Conservation (phyloP, 768 basidiomycete species). For the Kwoniella dejecticola region DNA sequence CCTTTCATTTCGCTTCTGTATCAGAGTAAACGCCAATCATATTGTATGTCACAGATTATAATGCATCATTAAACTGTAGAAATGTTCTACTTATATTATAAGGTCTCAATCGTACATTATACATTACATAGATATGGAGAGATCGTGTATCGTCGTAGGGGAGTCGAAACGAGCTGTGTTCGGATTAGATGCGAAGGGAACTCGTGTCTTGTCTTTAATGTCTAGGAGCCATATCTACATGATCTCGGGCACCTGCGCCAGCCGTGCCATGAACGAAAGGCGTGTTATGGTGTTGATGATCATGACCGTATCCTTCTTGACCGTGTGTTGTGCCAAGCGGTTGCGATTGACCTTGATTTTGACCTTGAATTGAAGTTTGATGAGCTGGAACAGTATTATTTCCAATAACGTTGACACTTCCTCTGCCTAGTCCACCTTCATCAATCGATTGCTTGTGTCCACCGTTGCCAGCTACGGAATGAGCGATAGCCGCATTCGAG, state of each 20-base stretch:
- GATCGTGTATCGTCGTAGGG: no score
- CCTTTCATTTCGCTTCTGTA: no score
- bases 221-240: slow-evolving; percentile 10
- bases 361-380: background rate
- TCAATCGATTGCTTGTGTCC: slow-evolving; percentile 3
- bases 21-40: no score
- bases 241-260: slow-evolving; percentile 15
- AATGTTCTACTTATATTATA: no score
- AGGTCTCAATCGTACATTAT: no score
- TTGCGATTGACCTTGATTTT: background rate
- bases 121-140: no score
- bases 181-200: no score
- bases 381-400: slow-evolving; percentile 4
- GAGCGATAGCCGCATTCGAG: background rate
- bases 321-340: background rate
- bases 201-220: background rate
- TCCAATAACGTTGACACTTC: background rate
- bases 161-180: no score
- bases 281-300: slow-evolving; percentile 5
- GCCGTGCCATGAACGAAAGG: slow-evolving; percentile 20
- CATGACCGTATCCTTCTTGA: background rate
- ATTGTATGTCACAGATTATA: no score
- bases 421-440: background rate
- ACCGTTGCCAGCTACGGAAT: background rate
- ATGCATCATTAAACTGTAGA: no score